Base-by-base conservation (phyloP, 371 early-diverging fungal species). In the Apophysomyces elegans region DNA sequence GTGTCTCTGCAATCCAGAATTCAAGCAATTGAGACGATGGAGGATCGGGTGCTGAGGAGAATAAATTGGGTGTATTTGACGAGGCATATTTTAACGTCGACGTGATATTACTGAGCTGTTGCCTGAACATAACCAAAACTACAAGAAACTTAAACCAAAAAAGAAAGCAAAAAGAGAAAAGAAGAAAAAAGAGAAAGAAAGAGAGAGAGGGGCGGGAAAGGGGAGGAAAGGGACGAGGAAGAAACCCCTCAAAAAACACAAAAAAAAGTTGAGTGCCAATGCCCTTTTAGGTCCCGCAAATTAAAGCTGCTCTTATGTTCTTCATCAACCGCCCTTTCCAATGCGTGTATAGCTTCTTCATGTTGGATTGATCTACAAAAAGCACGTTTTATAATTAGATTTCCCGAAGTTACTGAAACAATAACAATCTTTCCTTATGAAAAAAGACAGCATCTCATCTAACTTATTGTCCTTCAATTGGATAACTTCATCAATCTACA, bases 1-100 rank as follows among this genome's bases (percentile, higher is more conserved):
- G 76, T 11, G 83, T 76, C 37, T 83, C 78, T 62, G 65, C 67
- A 13, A 79, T 73, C 83, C 83, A 83, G 56, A 72, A 72, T 56
- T 76, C 72, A 57, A 78, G 64, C 11, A 67, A 37, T 44, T 75
- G 69, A 18, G 67, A 63, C 37, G 76, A 76, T 58, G 79, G 79
- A 37, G 69, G 58, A 32, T 67, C 37, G 18, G 66, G 45, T 13
- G 71, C 63, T 36, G 71, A 66, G 44, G 66, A 60, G 12, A 76
- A 57, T 14, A 74, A 59, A 16, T 64, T 67, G 7, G 75, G 54
- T 44, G 79, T 75, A 38, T 67, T 74, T 37, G 75, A 68, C 16
- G 74, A 71, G 13, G 79, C 77, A 64, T 75, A 78, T 56, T 77
- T 81, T 56, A 81, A 56, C 0, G 81, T 77, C 12, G 75, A 73